Evolutionary conservation across 305 asterid genomes (phyloP).

Genomic region (Euphrasia arctica): DNA sequence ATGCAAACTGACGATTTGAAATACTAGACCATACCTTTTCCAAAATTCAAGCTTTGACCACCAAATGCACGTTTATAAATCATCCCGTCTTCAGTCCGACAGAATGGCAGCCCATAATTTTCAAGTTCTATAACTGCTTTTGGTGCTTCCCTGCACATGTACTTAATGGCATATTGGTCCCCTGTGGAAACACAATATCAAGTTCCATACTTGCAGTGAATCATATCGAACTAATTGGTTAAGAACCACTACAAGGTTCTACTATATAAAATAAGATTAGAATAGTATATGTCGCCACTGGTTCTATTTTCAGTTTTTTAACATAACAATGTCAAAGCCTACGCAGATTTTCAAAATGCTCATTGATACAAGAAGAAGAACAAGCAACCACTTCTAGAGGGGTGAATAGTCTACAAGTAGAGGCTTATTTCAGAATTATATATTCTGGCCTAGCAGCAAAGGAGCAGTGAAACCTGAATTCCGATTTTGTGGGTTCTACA

Average conservation of each 20-base stretch:
- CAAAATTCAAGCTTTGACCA: slow-evolving; percentile 95
- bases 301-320: not conserved
- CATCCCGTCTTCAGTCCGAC: slow-evolving; percentile 95
- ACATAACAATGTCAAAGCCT: not conserved
- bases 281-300: not conserved
- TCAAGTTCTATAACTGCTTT: slow-evolving; percentile 99
- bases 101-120: slow-evolving; percentile 96
- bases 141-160: slow-evolving; percentile 99
- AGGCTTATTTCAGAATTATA: not conserved
- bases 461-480: not conserved
- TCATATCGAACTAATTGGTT: slow-evolving; percentile 4
- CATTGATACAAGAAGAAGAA: slow-evolving; percentile 13
- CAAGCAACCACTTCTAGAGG: not conserved
- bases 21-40: slow-evolving; percentile 58
- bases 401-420: not conserved
- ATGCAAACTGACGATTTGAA: slow-evolving; percentile 13
- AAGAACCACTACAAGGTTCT: not conserved
- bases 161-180: slow-evolving; percentile 97
- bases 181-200: slow-evolving; percentile 29
- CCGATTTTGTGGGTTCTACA: too few species aligned
- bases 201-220: not conserved
- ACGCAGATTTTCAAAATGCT: not conserved
- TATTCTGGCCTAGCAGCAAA: not conserved
- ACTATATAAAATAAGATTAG: slow-evolving; percentile 10
- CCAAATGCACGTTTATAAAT: slow-evolving; percentile 99